Conservation (phyloP, 192 early-diverging fungal genomes). For the Coemansia brasiliensis region DNA sequence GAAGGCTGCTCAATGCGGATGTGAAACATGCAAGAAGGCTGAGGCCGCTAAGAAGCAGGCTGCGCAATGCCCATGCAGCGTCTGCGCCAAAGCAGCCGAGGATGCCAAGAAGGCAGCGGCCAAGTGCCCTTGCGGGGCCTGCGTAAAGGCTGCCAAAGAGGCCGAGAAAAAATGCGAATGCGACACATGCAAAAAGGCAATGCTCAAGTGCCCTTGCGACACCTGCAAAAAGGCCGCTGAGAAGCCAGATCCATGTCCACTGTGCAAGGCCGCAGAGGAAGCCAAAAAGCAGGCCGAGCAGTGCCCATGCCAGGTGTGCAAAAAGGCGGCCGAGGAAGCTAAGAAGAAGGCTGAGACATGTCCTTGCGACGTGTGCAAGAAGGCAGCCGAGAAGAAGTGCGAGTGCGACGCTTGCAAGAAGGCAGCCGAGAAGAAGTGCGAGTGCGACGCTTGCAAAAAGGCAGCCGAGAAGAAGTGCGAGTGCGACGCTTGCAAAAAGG, state of each 20-base stretch:
- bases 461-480: conserved; percentile 11
- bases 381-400: conserved; percentile 35
- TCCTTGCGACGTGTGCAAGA: conserved; percentile 24
- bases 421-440: conserved; percentile 34
- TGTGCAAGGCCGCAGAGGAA: conserved; percentile 34
- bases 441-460: conserved; percentile 26
- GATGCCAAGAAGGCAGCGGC: conserved; percentile 17
- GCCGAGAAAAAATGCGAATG: conserved; percentile 20
- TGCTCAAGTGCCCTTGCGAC: conserved; percentile 28
- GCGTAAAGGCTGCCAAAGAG: conserved; percentile 15
- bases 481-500: conserved; percentile 24
- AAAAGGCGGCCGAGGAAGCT: conserved; percentile 33
- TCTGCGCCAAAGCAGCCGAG: conserved; percentile 24
- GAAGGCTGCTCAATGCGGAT: conserved; percentile 28
- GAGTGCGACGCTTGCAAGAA: conserved; percentile 30
- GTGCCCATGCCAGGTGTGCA: conserved; percentile 37
- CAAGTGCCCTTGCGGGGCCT: conserved; percentile 5
- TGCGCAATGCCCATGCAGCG: conserved; percentile 23
- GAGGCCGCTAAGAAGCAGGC: conserved; percentile 32
- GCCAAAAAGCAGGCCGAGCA: conserved; percentile 31
- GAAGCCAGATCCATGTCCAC: conserved; percentile 18
- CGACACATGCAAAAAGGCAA: conserved; percentile 21
- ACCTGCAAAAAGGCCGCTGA: conserved; percentile 22
- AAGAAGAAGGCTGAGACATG: conserved; percentile 43
- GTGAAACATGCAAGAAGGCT: conserved; percentile 35